Evolutionary conservation across 139 green algal species (phyloP), one percentile per base, ranked within the genome.

Genomic region (Coelastrella sp.): DNA sequence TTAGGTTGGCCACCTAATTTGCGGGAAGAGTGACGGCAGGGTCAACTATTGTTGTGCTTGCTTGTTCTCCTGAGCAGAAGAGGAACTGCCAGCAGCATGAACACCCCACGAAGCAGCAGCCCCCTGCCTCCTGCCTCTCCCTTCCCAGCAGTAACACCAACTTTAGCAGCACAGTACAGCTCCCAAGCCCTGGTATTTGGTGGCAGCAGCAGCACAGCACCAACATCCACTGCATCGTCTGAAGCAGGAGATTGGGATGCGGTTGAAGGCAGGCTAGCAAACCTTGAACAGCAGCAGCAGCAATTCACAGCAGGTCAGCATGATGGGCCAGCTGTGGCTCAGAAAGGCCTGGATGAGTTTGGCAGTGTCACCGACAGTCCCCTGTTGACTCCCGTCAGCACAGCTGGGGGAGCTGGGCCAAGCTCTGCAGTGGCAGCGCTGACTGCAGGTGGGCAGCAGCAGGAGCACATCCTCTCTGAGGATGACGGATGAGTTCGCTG

Each of bases 211-310:
- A 87, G 49, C 84, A 80, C 84, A 81, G 84, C 66, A 27, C 82
- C 82, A 35, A 76, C 61, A 19, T 87, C 82, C 63, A 24, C 27
- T 14, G 82, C 82, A 27, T 87, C 82, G 0, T 78, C 61, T 49
- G 82, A 87, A 61, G 61, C 27, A 65, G 82, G 82, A 25, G 82
- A 87, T 63, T 87, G 82, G 82, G 82, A 87, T 17, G n/a, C 59
- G 4, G 20, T 73, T 14, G 73, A 80, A 49, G 14, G n/a, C 22
- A 86, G 15, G 25, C 82, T 82, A 17, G 24, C 70, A 25, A 25
- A 66, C 25, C 78, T 74, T 49, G 61, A 81, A 9, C 78, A 75
- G 63, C 63, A 87, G 82, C 82, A 87, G 25, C 60, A 85, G 58
- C 79, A 86, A 58, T 7, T 82, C 56, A 61, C 15, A 70, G 63